Conservation (phyloP, 1,284 basidiomycete genomes). For the Malassezia japonica region DNA sequence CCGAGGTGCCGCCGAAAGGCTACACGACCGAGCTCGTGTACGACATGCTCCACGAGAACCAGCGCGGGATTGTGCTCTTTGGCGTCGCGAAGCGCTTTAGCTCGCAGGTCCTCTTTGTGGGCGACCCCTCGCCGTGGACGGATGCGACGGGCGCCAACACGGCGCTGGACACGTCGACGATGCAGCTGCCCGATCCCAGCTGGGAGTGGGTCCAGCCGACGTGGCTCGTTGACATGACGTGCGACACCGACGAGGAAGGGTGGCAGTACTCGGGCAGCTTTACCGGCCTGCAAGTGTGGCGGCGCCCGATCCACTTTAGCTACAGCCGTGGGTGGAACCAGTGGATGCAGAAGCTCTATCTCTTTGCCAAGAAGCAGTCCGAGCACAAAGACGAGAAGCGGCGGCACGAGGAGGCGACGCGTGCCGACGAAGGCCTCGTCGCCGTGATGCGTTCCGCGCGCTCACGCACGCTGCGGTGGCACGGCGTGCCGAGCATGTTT, state of each 20-base stretch:
- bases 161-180: constrained; percentile 40
- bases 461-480: constrained; percentile 33
- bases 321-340: not conserved
- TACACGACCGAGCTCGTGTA: constrained; percentile 20
- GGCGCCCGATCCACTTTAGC: constrained; percentile 5
- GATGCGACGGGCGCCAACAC: constrained; percentile 27
- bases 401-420: constrained; percentile 21
- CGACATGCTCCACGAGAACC: constrained; percentile 46
- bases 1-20: not conserved
- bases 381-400: constrained; percentile 20
- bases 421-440: constrained; percentile 42
- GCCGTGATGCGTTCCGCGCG: constrained; percentile 36
- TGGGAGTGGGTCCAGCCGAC: constrained; percentile 47
- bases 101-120: constrained; percentile 35
- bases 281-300: constrained; percentile 12
- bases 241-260: constrained; percentile 44
- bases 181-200: constrained; percentile 43
- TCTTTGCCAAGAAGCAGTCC: not conserved
- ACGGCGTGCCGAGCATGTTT: constrained; percentile 25
- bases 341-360: constrained; percentile 9
- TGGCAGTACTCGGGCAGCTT: constrained; percentile 47
- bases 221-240: constrained; percentile 47
- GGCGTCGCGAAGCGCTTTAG: constrained; percentile 42
- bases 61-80: constrained; percentile 41
- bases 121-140: constrained; percentile 44